Base-by-base conservation (phyloP, 371 early-diverging fungal species). In the Mycotypha africana region DNA sequence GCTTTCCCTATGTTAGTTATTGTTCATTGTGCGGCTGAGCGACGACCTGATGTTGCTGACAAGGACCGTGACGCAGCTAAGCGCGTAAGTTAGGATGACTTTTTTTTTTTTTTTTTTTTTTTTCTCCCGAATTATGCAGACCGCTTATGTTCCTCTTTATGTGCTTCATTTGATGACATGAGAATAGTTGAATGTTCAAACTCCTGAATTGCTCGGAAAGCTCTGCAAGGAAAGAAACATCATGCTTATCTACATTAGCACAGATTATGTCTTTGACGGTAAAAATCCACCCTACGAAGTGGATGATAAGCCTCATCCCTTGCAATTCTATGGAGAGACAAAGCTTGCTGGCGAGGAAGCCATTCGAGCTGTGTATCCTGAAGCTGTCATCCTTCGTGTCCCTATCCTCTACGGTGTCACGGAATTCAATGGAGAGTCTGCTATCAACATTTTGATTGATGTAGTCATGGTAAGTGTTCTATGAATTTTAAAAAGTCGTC, bases 241-340 rank as follows among this genome's bases (percentile, higher is more conserved):
- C 20, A 65, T 76, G 56, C 52, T 92, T 37, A 67, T 89, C 15
- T 91, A 91, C 58, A 82, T 93, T 16, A 91, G 91, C n/a, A 88
- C 94, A 0, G 93, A 93, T 62, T 92, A 92, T 55, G 93, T 93
- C 10, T 93, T 92, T 71, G 93, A 93, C 48, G 94, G 94, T 28
- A 82, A 65, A 4, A 58, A 57, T 1, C 89, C 92, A 21, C 90
- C 88, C 11, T 93, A 91, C 51, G 67, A 85, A 16, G 80, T 82
- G 2, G 70, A 69, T 30, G 87, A 78, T 50, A 57, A 45, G 50
- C 79, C 88, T 7, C 81, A 88, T 49, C 94, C 94, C 34, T 60
- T 93, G 20, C 86, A 91, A 51, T 81, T 81, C 45, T 93, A 93
- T 45, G 91, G 89, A 8, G 58, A 79, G 34, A 79, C 88, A 4